Base-by-base conservation (phyloP, 495 filamentous ascomycete species). In the Tetracladium setigerum region DNA sequence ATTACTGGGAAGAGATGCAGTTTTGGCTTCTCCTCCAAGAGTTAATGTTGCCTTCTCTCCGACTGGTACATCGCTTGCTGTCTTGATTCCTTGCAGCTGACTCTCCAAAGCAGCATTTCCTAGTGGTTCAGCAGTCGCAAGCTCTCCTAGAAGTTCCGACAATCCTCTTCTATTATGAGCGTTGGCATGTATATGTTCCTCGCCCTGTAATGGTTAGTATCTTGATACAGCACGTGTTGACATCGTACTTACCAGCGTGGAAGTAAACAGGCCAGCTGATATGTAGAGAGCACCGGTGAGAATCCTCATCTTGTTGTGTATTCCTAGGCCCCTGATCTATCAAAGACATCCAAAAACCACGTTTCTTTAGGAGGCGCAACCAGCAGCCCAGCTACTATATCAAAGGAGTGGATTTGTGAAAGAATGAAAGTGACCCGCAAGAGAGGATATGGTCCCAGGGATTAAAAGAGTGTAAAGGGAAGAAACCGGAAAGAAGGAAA, bases 371-470 rank as follows among this genome's bases (percentile, higher is more conserved):
- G 22, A 27, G 22, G 22, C 22, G 22, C 22, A 7, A 27, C 47
- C 44, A 54, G 49, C 52, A 54, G 55, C 47, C 55, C 50, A 57
- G 55, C 55, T 57, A 46, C 30, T 48, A 32, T 46, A 24, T 54
- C 36, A 41, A 54, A 54, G 17, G 48, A 50, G 37, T 48, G 50
- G 38, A 31, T 58, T 52, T 27, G 38, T 43, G 34, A 38, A 11
- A 19, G 31, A 53, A 50, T 47, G 52, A 55, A 52, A 48, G 52
- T 55, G 56, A 44, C 56, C 52, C 30, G 56, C 56, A 39, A 45
- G 15, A 14, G 35, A 40, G n/a, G n/a, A 14, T 22, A 30, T 38
- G 38, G 38, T 38, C 37, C 22, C 22, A 27, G 22, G 22, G 22
- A 27, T 27, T 24, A 57, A 51, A 42, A 22, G 46, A 41, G 14